Conservation (phyloP, 345 rosid genomes). For the Streptanthus diversifolius region DNA sequence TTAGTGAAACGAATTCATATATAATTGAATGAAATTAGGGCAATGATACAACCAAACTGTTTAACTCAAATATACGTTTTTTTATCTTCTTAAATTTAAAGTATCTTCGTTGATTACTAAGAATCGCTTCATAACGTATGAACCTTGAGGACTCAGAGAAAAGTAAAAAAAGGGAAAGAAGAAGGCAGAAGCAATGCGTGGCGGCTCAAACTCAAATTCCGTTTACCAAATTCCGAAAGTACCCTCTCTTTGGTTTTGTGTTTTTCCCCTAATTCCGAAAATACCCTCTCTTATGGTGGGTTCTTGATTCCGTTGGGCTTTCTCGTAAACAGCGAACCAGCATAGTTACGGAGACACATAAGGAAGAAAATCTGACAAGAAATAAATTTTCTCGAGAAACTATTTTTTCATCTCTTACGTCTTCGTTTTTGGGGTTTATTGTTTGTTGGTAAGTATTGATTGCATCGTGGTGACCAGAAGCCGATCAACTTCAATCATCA, state of each 20-base stretch:
- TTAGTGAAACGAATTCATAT: not conserved
- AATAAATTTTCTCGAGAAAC: not conserved
- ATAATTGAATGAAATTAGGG: not conserved
- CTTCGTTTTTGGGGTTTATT: not conserved
- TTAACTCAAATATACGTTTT: too few species aligned
- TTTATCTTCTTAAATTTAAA: too few species aligned
- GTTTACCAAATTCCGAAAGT: slow-evolving; percentile 3
- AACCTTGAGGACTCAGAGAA: not conserved
- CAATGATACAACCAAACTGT: not conserved
- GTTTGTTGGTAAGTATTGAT: not conserved
- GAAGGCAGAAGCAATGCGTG: slow-evolving; percentile 14
- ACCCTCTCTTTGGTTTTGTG: slow-evolving; percentile 20
- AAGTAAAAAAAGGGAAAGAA: not conserved
- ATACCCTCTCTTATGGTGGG: slow-evolving; percentile 9
- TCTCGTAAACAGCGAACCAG: slow-evolving; percentile 15
- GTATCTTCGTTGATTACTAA: not conserved
- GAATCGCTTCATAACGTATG: slow-evolving; percentile 11
- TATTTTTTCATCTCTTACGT: not conserved
- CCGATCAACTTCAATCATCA: not conserved
- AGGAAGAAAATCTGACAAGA: slow-evolving; percentile 3
- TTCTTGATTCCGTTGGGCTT: slow-evolving; percentile 20
- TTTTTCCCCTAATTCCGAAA: too few species aligned
- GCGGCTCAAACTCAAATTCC: slow-evolving; percentile 22
- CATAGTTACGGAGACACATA: not conserved
- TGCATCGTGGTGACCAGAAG: not conserved